These are phyloP conservation scores for Alloteropsis semialata DNA, from an alignment of 176 grass and related monocot species.

Conservation along the genomic window DNA sequence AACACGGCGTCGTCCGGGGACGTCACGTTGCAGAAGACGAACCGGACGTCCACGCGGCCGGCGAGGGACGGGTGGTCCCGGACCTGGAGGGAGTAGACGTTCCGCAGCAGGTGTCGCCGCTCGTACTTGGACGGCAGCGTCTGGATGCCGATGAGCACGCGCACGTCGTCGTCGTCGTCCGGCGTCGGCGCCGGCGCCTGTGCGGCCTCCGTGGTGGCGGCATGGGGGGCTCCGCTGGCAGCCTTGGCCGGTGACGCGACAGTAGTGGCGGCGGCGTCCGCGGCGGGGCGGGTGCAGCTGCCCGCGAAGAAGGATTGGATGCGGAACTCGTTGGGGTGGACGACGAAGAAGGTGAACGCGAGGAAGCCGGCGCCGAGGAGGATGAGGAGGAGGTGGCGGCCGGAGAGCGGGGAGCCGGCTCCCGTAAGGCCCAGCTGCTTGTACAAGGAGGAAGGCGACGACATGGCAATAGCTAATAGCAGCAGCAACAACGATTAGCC, in stretches of 20 bases:
- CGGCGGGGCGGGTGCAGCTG: background rate
- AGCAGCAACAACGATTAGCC: background rate
- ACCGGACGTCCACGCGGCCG: conserved; percentile 51
- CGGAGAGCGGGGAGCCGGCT: conserved; percentile 12
- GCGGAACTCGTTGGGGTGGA: conserved; percentile 54
- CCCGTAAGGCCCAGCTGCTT: conserved; percentile 48
- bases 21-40: conserved; percentile 80
- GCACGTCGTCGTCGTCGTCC: conserved; percentile 14
- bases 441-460: conserved; percentile 26
- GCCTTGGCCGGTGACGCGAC: background rate
- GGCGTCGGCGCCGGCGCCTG: background rate
- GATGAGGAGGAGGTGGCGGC: conserved; percentile 43
- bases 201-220: background rate
- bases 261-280: background rate
- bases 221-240: background rate
- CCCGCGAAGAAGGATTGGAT: conserved; percentile 46
- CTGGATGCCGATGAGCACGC: conserved; percentile 60
- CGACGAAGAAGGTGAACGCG: conserved; percentile 53
- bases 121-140: conserved; percentile 52
- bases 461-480: conserved; percentile 21
- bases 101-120: conserved; percentile 65
- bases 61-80: conserved; percentile 24
- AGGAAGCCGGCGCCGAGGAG: conserved; percentile 49
- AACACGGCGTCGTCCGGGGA: conserved; percentile 49
- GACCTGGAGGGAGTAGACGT: conserved; percentile 58